These are phyloP conservation scores for Termitomyces heimii DNA, from an alignment of 768 basidiomycete genomes.

Conservation along the genomic window DNA sequence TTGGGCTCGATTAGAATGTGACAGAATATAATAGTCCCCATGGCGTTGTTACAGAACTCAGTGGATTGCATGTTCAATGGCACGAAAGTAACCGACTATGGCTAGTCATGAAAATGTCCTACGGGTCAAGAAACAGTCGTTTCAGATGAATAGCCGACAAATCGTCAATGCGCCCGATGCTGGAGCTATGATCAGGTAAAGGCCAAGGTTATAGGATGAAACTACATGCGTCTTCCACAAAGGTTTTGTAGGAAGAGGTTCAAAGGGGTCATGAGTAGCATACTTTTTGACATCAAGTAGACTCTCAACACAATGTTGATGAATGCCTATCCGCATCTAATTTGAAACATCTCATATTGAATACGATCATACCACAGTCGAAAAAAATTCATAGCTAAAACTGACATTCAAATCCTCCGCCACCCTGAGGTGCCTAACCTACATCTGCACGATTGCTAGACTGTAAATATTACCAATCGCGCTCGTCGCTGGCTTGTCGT, in stretches of 20 bases:
- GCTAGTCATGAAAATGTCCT: constrained; percentile 16
- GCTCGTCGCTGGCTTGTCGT: constrained; percentile 13
- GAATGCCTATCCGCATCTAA: constrained; percentile 23
- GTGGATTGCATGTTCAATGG: neutral
- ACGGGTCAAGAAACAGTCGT: constrained; percentile 30
- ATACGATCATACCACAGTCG: neutral
- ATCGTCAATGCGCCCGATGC: constrained; percentile 34
- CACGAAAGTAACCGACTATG: constrained; percentile 9
- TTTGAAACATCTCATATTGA: neutral
- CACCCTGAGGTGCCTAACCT: constrained; percentile 28
- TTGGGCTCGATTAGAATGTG: constrained; percentile 21
- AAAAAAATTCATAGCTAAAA: constrained; percentile 25
- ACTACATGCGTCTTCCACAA: constrained; percentile 27
- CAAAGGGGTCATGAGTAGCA: constrained; percentile 30
- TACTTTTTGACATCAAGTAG: constrained; percentile 28
- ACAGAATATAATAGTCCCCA: constrained; percentile 33
- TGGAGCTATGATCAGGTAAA: constrained; percentile 8
- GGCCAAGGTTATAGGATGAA: neutral
- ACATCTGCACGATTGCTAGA: constrained; percentile 18
- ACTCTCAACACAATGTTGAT: constrained; percentile 24
- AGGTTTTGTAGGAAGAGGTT: constrained; percentile 30
- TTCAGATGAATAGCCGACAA: constrained; percentile 28
- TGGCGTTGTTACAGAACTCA: neutral
- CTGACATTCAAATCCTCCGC: constrained; percentile 32
- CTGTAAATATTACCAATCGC: constrained; percentile 27